Evolutionary conservation across 495 filamentous ascomycete species (phyloP).

Genomic region (Xylaria longipes): DNA sequence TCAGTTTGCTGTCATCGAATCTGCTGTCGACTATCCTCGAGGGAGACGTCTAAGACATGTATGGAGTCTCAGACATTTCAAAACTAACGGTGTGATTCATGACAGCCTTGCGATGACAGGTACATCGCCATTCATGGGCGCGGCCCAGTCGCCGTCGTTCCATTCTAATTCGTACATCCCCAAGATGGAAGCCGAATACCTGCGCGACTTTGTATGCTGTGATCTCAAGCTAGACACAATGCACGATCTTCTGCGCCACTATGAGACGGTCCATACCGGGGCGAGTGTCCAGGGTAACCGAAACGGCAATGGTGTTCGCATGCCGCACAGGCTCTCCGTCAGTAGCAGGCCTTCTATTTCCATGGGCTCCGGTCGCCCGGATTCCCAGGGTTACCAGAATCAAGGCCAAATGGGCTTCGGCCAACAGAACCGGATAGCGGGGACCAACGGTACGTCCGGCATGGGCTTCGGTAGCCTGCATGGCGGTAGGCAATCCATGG

Average conservation of each 20-base stretch:
- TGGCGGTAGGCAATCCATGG: conserved; percentile 53
- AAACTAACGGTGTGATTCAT: conserved; percentile 34
- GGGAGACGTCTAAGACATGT: conserved; percentile 11
- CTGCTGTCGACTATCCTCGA: neutral
- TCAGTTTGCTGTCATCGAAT: conserved; percentile 37
- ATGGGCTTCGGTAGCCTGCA: conserved; percentile 49
- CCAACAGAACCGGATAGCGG: conserved; percentile 33
- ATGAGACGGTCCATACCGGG: conserved; percentile 86
- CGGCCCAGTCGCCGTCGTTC: conserved; percentile 89
- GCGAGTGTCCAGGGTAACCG: conserved; percentile 43
- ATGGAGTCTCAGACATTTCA: conserved; percentile 20
- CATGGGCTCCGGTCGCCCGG: conserved; percentile 37
- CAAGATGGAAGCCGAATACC: conserved; percentile 95
- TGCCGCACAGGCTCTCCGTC: conserved; percentile 39
- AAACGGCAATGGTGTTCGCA: conserved; percentile 40
- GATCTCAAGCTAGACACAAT: conserved; percentile 83
- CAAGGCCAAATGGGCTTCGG: conserved; percentile 43
- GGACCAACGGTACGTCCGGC: conserved; percentile 32
- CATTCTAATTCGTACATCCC: conserved; percentile 98
- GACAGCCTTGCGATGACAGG: conserved; percentile 93
- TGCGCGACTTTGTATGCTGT: conserved; percentile 95
- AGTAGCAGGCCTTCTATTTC: conserved; percentile 37
- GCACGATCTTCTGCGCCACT: conserved; percentile 94
- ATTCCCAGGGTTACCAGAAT: conserved; percentile 47
- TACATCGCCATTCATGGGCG: conserved; percentile 80